Percentiles rank a stretch among this genome's conserved stretches.
Evolutionary conservation across 192 early-diverging fungal species (phyloP).

Genomic region (Backusella liffmaniae): DNA sequence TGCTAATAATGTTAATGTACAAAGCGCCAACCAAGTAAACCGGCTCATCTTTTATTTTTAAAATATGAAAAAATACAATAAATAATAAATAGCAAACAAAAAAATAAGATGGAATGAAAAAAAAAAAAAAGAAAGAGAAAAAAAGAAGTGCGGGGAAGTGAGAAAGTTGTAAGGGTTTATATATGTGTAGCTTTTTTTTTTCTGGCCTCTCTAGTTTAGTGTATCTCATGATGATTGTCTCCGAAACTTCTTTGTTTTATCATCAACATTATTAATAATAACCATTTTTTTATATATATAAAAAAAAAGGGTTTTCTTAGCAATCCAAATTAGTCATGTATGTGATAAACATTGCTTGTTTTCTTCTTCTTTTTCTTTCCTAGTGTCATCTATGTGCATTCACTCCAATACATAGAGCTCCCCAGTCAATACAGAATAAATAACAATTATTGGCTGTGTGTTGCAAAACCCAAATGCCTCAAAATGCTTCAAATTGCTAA

Average conservation of each 20-base stretch:
- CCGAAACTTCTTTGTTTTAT: not conserved
- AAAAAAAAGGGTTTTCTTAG: not conserved
- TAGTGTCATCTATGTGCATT: not conserved
- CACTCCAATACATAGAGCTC: not conserved
- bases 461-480: no score
- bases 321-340: not conserved
- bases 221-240: slow-evolving; percentile 4
- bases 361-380: no score
- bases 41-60: not conserved
- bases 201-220: not conserved
- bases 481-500: not conserved
- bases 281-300: not conserved
- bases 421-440: not conserved
- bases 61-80: not conserved
- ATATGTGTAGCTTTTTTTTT: not conserved
- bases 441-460: no score
- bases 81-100: not conserved
- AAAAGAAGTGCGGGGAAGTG: not conserved
- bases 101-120: not conserved
- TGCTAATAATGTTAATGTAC: slow-evolving; percentile 1
- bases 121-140: not conserved
- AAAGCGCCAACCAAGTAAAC: not conserved
- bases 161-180: not conserved
- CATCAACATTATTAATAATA: not conserved
- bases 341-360: not conserved